A percentile compares a stretch with the other conserved stretches of the same genome.
phyloP scores from a whole-genome alignment of 140 eudicot genomes.

The Flaveria floridana region DNA sequence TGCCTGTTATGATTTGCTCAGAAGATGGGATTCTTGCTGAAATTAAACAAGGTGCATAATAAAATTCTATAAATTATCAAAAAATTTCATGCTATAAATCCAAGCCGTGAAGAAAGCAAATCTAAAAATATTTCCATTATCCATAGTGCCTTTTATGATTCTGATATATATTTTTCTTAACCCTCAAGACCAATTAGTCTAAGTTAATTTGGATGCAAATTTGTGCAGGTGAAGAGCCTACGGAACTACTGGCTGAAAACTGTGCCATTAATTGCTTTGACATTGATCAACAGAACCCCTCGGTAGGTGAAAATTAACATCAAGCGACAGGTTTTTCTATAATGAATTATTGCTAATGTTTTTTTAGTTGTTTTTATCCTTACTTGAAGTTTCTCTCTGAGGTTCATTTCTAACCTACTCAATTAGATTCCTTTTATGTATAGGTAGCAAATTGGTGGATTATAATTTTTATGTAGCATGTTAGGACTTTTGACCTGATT shows the following conservation, averaged over 20 bases:
- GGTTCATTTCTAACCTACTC: not conserved
- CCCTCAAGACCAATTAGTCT: too few species aligned
- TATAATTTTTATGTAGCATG: too few species aligned
- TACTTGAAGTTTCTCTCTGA: not conserved
- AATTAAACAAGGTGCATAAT: conserved; percentile 65
- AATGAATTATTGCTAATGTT: not conserved
- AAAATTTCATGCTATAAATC: not conserved
- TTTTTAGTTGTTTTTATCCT: not conserved
- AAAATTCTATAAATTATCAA: not conserved
- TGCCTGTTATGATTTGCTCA: conserved; percentile 93
- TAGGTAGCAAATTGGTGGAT: not conserved
- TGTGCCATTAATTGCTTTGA: conserved; percentile 94
- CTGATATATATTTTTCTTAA: not conserved
- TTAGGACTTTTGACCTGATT: not conserved
- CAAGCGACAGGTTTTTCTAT: not conserved
- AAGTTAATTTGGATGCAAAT: conserved; percentile 11
- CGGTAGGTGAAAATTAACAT: conserved; percentile 47
- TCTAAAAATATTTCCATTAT: not conserved
- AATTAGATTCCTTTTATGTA: not conserved
- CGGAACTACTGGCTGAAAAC: conserved; percentile 78
- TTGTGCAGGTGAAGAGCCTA: conserved; percentile 62
- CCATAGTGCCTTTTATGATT: not conserved
- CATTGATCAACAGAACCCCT: conserved; percentile 78
- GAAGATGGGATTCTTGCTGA: conserved; percentile 96
- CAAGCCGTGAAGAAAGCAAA: not conserved